Base-by-base conservation (phyloP, 768 basidiomycete species). In the Pulveroboletus sp. region DNA sequence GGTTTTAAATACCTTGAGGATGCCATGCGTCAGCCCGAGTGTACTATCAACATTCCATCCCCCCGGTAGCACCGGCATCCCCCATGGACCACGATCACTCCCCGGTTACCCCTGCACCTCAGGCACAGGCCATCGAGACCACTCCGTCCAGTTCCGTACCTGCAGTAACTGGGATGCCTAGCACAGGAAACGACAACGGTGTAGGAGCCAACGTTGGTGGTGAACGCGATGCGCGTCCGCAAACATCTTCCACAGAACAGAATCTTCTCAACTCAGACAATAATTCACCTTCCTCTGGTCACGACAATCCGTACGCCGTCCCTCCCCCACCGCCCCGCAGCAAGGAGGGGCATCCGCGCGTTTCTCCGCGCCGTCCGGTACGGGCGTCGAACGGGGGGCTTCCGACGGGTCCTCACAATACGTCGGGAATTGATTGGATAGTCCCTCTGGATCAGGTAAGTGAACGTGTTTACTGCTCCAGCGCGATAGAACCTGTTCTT, bases 31-130 rank as follows among this genome's bases (percentile, higher is more conserved):
- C 30, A 24, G 6, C 27, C 12, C 27, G 27, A 6, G 19, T 26
- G 34, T 17, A 35, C 32, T n/a, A 24, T 38, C 30, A 40, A 20
- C 22, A 23, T 38, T n/a, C 20, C 27, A 11, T 12, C 47, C 19
- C 37, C 19, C n/a, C n/a, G n/a, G n/a, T n/a, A n/a, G n/a, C n/a
- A n/a, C n/a, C 34, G 9, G 24, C 20, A 13, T 36, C 35, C 13
- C 43, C 31, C 29, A 65, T 65, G 63, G 56, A 65, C 39, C 39
- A 13, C 12, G 48, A 37, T 2, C 55, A 17, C 37, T 22, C 37
- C 8, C 26, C 39, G 5, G 53, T 26, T 13, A 5, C 30, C 2
- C 35, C 47, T 20, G 35, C 20, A 2, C n/a, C 22, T 7, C 38
- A 45, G n/a, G 29, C 47, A 8, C 55, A 37, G 17, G 6, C 41